phyloP scores from a whole-genome alignment of 169 alveolate genomes.

The Ophryocystis elektroscirrha region DNA sequence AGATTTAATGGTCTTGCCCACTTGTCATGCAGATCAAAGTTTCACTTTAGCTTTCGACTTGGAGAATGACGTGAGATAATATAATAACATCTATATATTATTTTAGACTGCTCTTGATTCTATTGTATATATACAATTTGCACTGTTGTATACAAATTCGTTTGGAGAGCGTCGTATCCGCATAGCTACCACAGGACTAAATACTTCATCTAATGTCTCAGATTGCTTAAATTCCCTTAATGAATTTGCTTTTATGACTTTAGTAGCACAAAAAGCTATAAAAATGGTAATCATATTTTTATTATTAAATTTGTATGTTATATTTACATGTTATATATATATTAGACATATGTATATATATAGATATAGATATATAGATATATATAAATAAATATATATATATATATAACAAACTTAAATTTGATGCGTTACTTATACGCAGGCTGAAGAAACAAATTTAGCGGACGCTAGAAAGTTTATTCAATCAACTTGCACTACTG shows the following conservation, averaged over 20 bases:
- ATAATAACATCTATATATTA: neutral
- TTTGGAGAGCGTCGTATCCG: constrained; percentile 93
- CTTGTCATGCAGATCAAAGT: constrained; percentile 58
- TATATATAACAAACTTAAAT: too few relatives aligned
- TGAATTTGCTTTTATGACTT: neutral
- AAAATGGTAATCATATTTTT: too few relatives aligned
- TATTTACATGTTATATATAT: too few relatives aligned
- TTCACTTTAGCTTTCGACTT: constrained; percentile 53
- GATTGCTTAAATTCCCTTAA: constrained; percentile 6
- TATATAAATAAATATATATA: too few relatives aligned
- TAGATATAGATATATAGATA: too few relatives aligned
- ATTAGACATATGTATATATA: too few relatives aligned
- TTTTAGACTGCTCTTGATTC: constrained; percentile 33
- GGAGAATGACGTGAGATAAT: constrained; percentile 35
- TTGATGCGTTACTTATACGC: neutral
- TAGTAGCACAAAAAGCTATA: neutral
- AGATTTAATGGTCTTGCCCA: constrained; percentile 65
- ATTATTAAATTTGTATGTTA: neutral
- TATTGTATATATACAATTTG: constrained; percentile 73
- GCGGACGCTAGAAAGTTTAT: neutral
- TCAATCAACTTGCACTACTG: neutral
- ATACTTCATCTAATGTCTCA: constrained; percentile 56
- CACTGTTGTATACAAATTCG: constrained; percentile 77
- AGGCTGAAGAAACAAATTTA: neutral
- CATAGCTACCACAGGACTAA: constrained; percentile 73